Percentiles rank a stretch among this genome's conserved stretches.
phyloP scores from a whole-genome alignment of 116 monocot species.

The Zostera marina region DNA sequence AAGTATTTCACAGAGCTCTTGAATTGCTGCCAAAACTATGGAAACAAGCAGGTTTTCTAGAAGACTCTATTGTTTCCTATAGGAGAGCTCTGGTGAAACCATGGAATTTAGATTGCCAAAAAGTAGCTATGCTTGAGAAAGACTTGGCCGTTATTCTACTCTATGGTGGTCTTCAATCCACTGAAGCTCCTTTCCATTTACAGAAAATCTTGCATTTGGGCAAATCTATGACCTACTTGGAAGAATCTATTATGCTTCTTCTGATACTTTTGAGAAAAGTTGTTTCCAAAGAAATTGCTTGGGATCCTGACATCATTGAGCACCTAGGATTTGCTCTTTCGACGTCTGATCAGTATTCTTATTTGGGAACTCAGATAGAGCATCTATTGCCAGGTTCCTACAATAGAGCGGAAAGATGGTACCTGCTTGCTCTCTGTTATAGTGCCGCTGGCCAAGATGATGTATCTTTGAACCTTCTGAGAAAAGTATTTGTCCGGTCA shows the following conservation, averaged over 20 bases:
- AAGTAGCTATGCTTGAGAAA: conserved; percentile 46
- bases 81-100: conserved; percentile 48
- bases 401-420: conserved; percentile 63
- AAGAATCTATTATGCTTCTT: conserved; percentile 66
- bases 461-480: conserved; percentile 52
- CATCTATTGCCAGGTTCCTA: conserved; percentile 47
- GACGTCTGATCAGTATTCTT: conserved; percentile 34
- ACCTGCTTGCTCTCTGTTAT: conserved; percentile 68
- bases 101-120: conserved; percentile 53
- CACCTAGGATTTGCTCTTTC: conserved; percentile 70
- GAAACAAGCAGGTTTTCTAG: conserved; percentile 48
- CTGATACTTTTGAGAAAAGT: conserved; percentile 43
- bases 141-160: conserved; percentile 48
- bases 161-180: conserved; percentile 43
- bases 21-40: conserved; percentile 54
- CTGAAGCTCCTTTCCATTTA: conserved; percentile 13
- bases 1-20: conserved; percentile 58
- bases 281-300: conserved; percentile 42
- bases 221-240: conserved; percentile 30
- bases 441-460: conserved; percentile 43
- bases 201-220: conserved; percentile 16
- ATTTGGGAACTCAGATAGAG: conserved; percentile 48
- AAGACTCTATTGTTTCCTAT: conserved; percentile 55
- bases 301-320: conserved; percentile 66
- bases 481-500: conserved; percentile 24